These are phyloP conservation scores for Eurotiales sp. DNA, from an alignment of 2,329 filamentous ascomycete species.

Conservation along the genomic window DNA sequence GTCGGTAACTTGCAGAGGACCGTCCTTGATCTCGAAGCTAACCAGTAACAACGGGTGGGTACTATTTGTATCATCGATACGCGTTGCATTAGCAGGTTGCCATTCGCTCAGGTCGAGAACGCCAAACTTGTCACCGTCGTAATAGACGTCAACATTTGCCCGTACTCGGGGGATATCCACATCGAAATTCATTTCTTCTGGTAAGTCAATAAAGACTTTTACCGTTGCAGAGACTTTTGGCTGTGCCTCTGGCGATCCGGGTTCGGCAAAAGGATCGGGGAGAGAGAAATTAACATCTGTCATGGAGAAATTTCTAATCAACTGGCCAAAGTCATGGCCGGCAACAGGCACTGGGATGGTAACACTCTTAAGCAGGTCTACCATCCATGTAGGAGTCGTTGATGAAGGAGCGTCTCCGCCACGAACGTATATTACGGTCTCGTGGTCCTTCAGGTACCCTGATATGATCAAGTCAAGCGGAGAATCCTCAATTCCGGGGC, in stretches of 20 bases:
- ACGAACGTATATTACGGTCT: conserved; percentile 76
- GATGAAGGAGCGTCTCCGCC: conserved; percentile 66
- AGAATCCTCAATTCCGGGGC: conserved; percentile 72
- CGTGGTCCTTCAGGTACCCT: conserved; percentile 74
- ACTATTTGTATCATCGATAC: conserved; percentile 53
- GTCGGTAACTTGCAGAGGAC: conserved; percentile 78
- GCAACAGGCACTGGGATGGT: conserved; percentile 82
- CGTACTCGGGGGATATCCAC: conserved; percentile 73
- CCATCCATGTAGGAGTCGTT: conserved; percentile 76
- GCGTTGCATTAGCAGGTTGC: conserved; percentile 80
- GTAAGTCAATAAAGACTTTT: conserved; percentile 71
- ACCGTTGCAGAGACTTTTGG: conserved; percentile 82
- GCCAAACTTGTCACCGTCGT: conserved; percentile 73
- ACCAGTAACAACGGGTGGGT: conserved; percentile 66
- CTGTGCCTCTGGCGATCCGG: conserved; percentile 65
- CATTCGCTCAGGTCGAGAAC: conserved; percentile 74
- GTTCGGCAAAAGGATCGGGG: conserved; percentile 74
- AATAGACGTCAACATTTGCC: conserved; percentile 76
- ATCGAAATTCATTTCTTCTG: conserved; percentile 81
- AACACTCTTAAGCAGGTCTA: conserved; percentile 73
- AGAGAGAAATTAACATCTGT: conserved; percentile 81
- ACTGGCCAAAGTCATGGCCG: conserved; percentile 71
- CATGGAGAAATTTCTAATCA: conserved; percentile 85
- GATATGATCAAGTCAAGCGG: conserved; percentile 79
- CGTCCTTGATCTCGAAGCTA: conserved; percentile 70